Base-by-base conservation (phyloP, 2,329 filamentous ascomycete species). In the Botrytis sinoallii region DNA sequence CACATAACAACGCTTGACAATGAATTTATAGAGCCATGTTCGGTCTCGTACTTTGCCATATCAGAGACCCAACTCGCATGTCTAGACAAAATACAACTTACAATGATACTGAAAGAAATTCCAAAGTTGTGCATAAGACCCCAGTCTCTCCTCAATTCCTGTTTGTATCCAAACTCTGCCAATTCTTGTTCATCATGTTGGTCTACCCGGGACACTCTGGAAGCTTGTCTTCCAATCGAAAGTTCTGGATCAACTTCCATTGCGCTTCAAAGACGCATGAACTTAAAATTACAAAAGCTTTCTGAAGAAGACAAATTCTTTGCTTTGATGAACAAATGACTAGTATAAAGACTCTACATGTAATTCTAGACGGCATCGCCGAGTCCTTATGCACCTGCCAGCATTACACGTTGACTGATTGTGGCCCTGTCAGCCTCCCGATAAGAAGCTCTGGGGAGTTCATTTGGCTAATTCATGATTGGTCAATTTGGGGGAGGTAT, bases 21-120 rank as follows among this genome's bases (percentile, higher is more conserved):
- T 29, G 12, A 22, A 0, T 46, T 10, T 29, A 10, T 29, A n/a
- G 14, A 29, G 32, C 35, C 2, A 18, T 42, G 29, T 29, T 32
- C 3, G 10, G 16, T 52, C 29, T 40, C 12, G 38, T 20, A 55
- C 38, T 57, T 42, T 48, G 35, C 29, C 18, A 42, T 42, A 38
- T 22, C 25, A 9, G 14, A 57, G 38, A 16, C 9, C 16, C 20
- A 48, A 35, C 9, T 16, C 48, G 35, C 48, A 25, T 20, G 1
- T n/a, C 29, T 7, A 35, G 10, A 20, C 29, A 52, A 55, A 38
- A 38, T n/a, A 20, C 12, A 57, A 80, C 85, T 75, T 78, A 88
- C 86, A 78, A 90, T 89, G 77, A 90, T 89, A 9, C 87, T 88
- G 79, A 89, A 90, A 0, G 87, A 89, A 10, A 89, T 86, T 42